These are phyloP conservation scores for Mycena metata DNA, from an alignment of 768 basidiomycete genomes.

Conservation along the genomic window DNA sequence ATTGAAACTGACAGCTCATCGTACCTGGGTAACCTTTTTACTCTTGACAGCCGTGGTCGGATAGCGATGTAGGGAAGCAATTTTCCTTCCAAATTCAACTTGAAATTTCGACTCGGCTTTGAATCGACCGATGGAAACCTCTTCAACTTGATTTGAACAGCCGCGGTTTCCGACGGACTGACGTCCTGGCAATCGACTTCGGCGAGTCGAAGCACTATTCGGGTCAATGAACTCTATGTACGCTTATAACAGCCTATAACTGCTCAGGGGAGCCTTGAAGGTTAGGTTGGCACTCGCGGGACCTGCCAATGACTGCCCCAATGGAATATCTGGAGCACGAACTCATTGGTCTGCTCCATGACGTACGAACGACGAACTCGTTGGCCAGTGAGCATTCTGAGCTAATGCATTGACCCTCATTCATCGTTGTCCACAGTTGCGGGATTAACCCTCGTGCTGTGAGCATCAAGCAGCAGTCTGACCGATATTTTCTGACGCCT, in stretches of 20 bases:
- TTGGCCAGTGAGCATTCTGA: conserved; percentile 2
- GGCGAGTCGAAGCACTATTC: not conserved
- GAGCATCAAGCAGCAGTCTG: not conserved
- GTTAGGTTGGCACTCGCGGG: not conserved
- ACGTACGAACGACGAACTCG: conserved; percentile 21
- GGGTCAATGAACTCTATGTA: not conserved
- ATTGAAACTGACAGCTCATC: no score
- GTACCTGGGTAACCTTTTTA: no score
- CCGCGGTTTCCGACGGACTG: no score
- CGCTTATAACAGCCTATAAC: not conserved
- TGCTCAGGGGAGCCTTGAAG: not conserved
- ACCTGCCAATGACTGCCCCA: not conserved
- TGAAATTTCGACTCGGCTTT: no score
- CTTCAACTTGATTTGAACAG: no score
- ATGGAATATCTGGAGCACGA: conserved; percentile 10
- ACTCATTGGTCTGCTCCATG: conserved; percentile 12
- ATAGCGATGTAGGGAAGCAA: no score
- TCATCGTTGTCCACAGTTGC: not conserved
- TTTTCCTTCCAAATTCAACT: no score
- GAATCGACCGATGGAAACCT: no score
- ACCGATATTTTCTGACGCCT: not conserved
- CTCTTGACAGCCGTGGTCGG: no score
- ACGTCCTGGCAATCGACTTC: no score
- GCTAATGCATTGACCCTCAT: not conserved
- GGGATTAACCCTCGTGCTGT: conserved; percentile 20